A percentile compares a stretch with the other conserved stretches of the same genome.
These are phyloP conservation scores for Geosiphon pyriformis DNA, from an alignment of 192 early-diverging fungal genomes.

Conservation along the genomic window DNA sequence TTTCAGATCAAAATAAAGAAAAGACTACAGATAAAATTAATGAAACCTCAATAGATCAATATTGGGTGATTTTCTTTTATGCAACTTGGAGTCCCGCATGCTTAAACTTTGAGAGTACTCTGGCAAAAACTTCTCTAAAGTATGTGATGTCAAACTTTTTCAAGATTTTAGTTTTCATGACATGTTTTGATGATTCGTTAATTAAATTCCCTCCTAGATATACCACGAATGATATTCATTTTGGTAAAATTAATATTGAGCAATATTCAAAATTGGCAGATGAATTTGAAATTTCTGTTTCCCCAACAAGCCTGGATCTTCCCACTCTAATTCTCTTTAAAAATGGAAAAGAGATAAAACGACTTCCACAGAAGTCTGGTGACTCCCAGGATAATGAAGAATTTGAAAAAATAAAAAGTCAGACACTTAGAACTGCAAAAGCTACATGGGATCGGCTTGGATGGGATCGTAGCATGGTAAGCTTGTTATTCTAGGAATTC, in stretches of 20 bases:
- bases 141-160: constrained; percentile 26
- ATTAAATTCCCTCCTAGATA: constrained; percentile 21
- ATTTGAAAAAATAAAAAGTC: constrained; percentile 26
- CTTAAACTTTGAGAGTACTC: constrained; percentile 44
- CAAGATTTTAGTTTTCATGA: background rate
- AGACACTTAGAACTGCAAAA: constrained; percentile 29
- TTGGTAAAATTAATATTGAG: constrained; percentile 52
- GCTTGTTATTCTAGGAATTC: background rate
- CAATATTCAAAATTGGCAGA: constrained; percentile 34
- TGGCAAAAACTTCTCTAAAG: constrained; percentile 43
- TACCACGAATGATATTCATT: constrained; percentile 28
- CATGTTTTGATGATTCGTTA: background rate
- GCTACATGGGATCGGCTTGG: constrained; percentile 33
- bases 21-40: constrained; percentile 12
- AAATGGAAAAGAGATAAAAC: constrained; percentile 39
- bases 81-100: constrained; percentile 48
- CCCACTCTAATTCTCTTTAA: constrained; percentile 50
- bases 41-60: constrained; percentile 25
- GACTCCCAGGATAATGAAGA: constrained; percentile 35
- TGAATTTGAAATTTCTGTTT: constrained; percentile 43
- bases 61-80: constrained; percentile 51
- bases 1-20: background rate
- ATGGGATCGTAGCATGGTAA: constrained; percentile 25
- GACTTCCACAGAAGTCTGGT: constrained; percentile 38
- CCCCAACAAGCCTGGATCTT: constrained; percentile 46